Conservation (phyloP, 495 filamentous ascomycete genomes). For the Podospora comata region DNA sequence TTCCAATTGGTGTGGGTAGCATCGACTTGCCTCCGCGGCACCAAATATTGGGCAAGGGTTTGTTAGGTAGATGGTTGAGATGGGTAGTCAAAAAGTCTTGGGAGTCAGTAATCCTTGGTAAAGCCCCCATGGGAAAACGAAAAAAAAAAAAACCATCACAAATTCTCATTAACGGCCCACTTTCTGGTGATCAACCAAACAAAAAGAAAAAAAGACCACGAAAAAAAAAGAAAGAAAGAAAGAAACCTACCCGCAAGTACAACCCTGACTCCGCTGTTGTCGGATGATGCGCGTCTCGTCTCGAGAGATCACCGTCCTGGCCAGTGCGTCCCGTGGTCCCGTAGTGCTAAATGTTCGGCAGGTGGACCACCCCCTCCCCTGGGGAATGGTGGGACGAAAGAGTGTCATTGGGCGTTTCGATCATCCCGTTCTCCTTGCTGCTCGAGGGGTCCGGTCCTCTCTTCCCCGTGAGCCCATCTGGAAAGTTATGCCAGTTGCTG, state of each 20-base stretch:
- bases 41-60: background rate
- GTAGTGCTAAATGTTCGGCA: conserved; percentile 7
- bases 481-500: background rate
- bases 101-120: background rate
- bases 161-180: background rate
- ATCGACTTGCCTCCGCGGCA: conserved; percentile 3
- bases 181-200: background rate
- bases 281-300: conserved; percentile 15
- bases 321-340: conserved; percentile 22
- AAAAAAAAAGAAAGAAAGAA: conserved; percentile 1
- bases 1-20: conserved; percentile 12
- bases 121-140: background rate
- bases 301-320: conserved; percentile 13
- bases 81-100: background rate
- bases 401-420: background rate
- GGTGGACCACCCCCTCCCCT: background rate
- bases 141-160: background rate
- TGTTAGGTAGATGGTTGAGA: background rate
- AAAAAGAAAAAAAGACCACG: background rate
- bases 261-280: background rate
- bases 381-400: background rate
- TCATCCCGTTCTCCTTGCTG: background rate
- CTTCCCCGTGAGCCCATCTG: background rate
- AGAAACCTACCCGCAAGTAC: background rate
- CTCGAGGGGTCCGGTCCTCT: no score